Percentiles rank a stretch among this genome's conserved stretches.
phyloP scores from a whole-genome alignment of 805 yeast genomes.

The Priceomyces fermenticarens region DNA sequence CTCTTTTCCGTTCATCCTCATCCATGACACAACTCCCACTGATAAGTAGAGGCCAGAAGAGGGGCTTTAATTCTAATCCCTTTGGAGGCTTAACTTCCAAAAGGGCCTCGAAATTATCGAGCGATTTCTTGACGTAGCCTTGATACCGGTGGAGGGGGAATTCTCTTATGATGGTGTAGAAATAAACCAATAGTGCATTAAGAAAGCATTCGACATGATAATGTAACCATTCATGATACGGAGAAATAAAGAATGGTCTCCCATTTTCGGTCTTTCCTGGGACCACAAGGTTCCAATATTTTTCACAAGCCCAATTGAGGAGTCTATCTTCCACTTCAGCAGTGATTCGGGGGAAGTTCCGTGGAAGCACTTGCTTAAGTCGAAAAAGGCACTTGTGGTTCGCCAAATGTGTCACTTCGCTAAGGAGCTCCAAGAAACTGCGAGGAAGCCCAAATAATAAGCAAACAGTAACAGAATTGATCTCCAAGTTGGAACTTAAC shows the following conservation, averaged over 20 bases:
- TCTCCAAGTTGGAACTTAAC: neutral
- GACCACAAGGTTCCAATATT: slow-evolving; percentile 34
- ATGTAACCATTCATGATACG: slow-evolving; percentile 40
- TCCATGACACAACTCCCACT: slow-evolving; percentile 38
- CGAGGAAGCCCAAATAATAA: slow-evolving; percentile 48
- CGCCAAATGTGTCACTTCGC: slow-evolving; percentile 44
- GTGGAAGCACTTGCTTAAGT: slow-evolving; percentile 38
- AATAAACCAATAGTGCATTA: slow-evolving; percentile 42
- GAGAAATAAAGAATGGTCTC: slow-evolving; percentile 23
- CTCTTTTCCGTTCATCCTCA: slow-evolving; percentile 24
- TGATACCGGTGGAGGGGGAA: slow-evolving; percentile 33
- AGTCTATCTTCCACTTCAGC: slow-evolving; percentile 53
- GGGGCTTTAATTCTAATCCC: slow-evolving; percentile 27
- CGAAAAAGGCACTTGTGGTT: slow-evolving; percentile 51
- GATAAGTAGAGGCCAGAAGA: slow-evolving; percentile 49
- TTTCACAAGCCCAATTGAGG: slow-evolving; percentile 42
- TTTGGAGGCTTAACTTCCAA: slow-evolving; percentile 6
- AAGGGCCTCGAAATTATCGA: slow-evolving; percentile 33
- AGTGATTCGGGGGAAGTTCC: slow-evolving; percentile 55
- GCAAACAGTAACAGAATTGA: neutral
- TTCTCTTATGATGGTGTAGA: slow-evolving; percentile 45
- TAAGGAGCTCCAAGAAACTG: slow-evolving; percentile 44
- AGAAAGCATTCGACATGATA: slow-evolving; percentile 40
- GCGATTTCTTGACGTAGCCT: slow-evolving; percentile 27
- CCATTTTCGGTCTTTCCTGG: neutral